These are phyloP conservation scores for Endocarpon pusillum DNA, from an alignment of 495 filamentous ascomycete species.

Conservation along the genomic window DNA sequence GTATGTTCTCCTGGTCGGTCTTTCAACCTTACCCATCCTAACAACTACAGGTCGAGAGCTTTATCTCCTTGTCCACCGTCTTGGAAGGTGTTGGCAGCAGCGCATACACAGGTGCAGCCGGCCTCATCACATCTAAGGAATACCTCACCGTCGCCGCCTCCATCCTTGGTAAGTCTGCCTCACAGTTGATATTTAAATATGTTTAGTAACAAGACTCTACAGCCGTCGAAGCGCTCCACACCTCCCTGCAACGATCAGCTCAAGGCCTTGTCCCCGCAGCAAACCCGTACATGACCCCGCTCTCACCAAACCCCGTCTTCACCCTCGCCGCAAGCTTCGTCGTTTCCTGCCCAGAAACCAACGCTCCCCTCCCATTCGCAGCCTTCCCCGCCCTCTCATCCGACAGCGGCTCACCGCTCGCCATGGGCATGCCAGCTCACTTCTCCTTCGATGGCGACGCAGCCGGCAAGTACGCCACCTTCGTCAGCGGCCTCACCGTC, in stretches of 20 bases:
- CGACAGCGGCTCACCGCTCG: too few species aligned
- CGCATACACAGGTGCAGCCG: conserved; percentile 45
- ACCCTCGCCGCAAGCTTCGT: conserved; percentile 45
- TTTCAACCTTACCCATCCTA: conserved; percentile 30
- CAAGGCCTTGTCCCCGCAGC: conserved; percentile 32
- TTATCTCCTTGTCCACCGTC: conserved; percentile 33
- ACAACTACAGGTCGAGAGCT: conserved; percentile 17
- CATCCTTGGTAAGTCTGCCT: too few species aligned
- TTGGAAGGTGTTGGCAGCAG: conserved; percentile 40
- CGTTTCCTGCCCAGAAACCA: conserved; percentile 32
- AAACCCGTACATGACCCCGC: conserved; percentile 37
- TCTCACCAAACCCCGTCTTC: conserved; percentile 40
- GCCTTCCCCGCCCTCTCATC: too few species aligned
- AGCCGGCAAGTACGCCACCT: conserved; percentile 13
- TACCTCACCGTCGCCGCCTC: conserved; percentile 41
- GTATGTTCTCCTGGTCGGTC: conserved; percentile 31
- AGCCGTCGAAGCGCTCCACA: conserved; percentile 45
- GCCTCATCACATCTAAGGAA: conserved; percentile 30
- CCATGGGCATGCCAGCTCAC: conserved; percentile 4
- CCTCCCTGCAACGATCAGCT: conserved; percentile 35
- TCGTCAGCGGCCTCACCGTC: conserved; percentile 22
- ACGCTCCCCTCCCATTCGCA: conserved; percentile 37
- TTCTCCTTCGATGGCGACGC: background rate
- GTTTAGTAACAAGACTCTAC: too few species aligned
- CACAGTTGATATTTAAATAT: too few species aligned